Conservation (phyloP, 192 early-diverging fungal species). For the Allomyces javanicus region DNA sequence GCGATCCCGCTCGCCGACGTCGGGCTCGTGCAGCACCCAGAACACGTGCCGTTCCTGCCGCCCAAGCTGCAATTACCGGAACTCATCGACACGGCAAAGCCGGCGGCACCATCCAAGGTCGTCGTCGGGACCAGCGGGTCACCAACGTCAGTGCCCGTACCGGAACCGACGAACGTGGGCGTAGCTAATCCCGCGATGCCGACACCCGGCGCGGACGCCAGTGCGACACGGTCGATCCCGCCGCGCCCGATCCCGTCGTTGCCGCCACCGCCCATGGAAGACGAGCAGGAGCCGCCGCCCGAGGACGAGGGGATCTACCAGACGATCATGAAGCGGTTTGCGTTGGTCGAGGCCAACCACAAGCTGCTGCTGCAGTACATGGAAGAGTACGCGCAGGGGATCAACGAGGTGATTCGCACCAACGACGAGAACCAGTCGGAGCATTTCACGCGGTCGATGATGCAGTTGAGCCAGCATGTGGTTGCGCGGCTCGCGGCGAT, state of each 20-base stretch:
- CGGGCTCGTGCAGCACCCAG: not conserved
- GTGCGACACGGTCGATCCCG: no score
- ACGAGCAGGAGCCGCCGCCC: conserved; percentile 13
- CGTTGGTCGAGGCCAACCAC: conserved; percentile 56
- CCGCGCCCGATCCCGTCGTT: not conserved
- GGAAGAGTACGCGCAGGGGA: conserved; percentile 52
- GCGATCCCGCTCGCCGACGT: no score
- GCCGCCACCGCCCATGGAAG: conserved; percentile 3
- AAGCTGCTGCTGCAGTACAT: conserved; percentile 52
- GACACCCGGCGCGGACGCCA: no score
- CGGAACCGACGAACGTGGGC: no score
- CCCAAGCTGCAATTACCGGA: not conserved
- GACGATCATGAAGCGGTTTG: conserved; percentile 69
- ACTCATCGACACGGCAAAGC: not conserved
- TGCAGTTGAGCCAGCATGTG: conserved; percentile 31
- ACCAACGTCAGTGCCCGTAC: no score
- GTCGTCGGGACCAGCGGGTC: no score
- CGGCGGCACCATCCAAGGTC: not conserved
- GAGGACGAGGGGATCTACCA: conserved; percentile 66
- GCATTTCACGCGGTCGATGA: conserved; percentile 38
- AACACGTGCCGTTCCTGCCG: conserved; percentile 7
- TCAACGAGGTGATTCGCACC: conserved; percentile 38
- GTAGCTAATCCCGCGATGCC: no score
- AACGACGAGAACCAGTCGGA: conserved; percentile 38
- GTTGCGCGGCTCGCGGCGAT: not conserved